phyloP scores from a whole-genome alignment of 2,329 filamentous ascomycete species.

The Epichloe typhina region DNA sequence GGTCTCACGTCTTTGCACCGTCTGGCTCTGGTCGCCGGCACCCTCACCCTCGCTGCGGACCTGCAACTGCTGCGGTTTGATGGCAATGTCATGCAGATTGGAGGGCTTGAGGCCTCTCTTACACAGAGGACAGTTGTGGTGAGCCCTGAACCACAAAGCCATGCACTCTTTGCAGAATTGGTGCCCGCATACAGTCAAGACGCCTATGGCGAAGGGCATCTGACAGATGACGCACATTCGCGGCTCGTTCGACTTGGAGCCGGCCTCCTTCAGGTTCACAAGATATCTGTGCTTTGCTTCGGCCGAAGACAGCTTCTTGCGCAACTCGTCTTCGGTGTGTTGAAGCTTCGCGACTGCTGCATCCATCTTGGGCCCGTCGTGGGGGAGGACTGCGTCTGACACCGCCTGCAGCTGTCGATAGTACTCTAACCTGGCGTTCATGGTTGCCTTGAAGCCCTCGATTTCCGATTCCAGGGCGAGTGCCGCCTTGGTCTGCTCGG shows the following conservation, averaged over 20 bases:
- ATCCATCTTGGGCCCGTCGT: conserved; percentile 50
- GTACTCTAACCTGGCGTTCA: conserved; percentile 80
- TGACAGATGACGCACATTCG: conserved; percentile 81
- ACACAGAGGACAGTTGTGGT: conserved; percentile 73
- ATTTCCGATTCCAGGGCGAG: conserved; percentile 52
- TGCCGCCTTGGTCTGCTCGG: conserved; percentile 36
- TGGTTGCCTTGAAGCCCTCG: conserved; percentile 60
- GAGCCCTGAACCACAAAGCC: conserved; percentile 58
- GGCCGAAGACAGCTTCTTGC: conserved; percentile 44
- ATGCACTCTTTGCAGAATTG: conserved; percentile 88
- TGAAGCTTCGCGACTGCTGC: conserved; percentile 22
- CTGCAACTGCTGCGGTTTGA: conserved; percentile 62
- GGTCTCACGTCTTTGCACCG: conserved; percentile 8
- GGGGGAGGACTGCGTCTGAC: conserved; percentile 74
- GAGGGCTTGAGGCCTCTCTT: conserved; percentile 51
- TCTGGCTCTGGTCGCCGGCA: conserved; percentile 3
- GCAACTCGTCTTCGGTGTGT: conserved; percentile 27
- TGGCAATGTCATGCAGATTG: conserved; percentile 74
- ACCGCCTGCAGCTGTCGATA: conserved; percentile 82
- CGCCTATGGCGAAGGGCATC: conserved; percentile 60
- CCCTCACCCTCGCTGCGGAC: conserved; percentile 35
- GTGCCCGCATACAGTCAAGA: conserved; percentile 79
- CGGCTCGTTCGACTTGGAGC: conserved; percentile 48
- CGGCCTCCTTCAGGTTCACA: conserved; percentile 39
- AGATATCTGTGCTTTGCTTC: conserved; percentile 67